phyloP scores from a whole-genome alignment of 2,329 filamentous ascomycete genomes.

The Aspergillus pseudotamarii region DNA sequence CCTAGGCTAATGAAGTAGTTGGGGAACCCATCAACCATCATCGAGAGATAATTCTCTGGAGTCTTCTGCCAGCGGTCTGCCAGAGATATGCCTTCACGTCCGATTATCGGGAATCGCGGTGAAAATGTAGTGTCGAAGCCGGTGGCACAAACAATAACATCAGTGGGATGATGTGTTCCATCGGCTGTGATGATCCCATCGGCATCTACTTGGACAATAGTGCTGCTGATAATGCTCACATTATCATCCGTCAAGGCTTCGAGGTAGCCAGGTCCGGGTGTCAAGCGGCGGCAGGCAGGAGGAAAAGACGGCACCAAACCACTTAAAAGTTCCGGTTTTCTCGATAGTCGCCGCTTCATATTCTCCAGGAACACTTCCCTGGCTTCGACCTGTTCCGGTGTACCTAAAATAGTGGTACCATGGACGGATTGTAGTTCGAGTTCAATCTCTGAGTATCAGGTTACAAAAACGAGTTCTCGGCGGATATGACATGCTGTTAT shows the following conservation, averaged over 20 bases:
- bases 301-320: constrained; percentile 40
- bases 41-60: constrained; percentile 39
- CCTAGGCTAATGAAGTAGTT: constrained; percentile 40
- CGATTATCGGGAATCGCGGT: constrained; percentile 39
- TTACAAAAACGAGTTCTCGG: neutral
- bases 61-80: constrained; percentile 34
- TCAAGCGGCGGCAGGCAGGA: constrained; percentile 42
- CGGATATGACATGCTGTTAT: neutral
- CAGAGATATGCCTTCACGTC: constrained; percentile 30
- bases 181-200: constrained; percentile 39
- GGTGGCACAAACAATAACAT: constrained; percentile 43
- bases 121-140: constrained; percentile 41
- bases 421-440: constrained; percentile 37
- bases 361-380: constrained; percentile 30
- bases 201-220: constrained; percentile 50
- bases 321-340: constrained; percentile 38
- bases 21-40: constrained; percentile 38
- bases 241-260: constrained; percentile 65
- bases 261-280: constrained; percentile 53
- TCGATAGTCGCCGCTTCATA: constrained; percentile 37
- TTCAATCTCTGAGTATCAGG: constrained; percentile 30
- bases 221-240: constrained; percentile 60
- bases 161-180: constrained; percentile 35
- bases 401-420: constrained; percentile 29
- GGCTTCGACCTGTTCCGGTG: constrained; percentile 30